Percentiles rank a stretch among this genome's conserved stretches.
Evolutionary conservation across 2,329 filamentous ascomycete genomes (phyloP).

Genomic region (Microdochium paspali): DNA sequence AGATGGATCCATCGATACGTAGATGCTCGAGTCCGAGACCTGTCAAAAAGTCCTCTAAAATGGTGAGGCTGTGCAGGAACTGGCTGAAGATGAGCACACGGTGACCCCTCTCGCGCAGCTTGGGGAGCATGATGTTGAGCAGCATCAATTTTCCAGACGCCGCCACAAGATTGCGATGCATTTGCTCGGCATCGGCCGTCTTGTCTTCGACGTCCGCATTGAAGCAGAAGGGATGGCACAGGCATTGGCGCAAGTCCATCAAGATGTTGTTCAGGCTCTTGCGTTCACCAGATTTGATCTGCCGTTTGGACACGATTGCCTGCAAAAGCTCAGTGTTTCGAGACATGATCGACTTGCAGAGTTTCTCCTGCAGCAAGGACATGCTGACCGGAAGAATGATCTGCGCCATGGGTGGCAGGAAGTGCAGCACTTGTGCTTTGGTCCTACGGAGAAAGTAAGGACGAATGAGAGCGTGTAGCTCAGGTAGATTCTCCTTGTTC

Average conservation of each 20-base stretch:
- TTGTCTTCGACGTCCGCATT: slow-evolving; percentile 83
- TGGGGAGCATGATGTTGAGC: slow-evolving; percentile 77
- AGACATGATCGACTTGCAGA: slow-evolving; percentile 87
- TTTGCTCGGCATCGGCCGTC: slow-evolving; percentile 43
- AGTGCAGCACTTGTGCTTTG: slow-evolving; percentile 82
- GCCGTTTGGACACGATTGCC: slow-evolving; percentile 67
- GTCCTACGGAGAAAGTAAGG: slow-evolving; percentile 65
- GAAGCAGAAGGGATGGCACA: slow-evolving; percentile 96
- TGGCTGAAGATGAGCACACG: slow-evolving; percentile 94
- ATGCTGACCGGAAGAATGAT: slow-evolving; percentile 95
- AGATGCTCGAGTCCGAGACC: slow-evolving; percentile 65
- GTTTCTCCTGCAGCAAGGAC: slow-evolving; percentile 84
- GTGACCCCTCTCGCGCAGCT: slow-evolving; percentile 75
- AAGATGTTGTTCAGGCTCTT: slow-evolving; percentile 87
- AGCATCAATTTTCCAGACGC: slow-evolving; percentile 85
- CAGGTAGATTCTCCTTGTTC: slow-evolving; percentile 69
- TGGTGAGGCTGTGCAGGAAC: slow-evolving; percentile 79
- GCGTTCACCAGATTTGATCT: slow-evolving; percentile 60
- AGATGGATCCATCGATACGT: slow-evolving; percentile 78
- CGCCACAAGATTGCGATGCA: slow-evolving; percentile 77
- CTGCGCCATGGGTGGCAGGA: slow-evolving; percentile 86
- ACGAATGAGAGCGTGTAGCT: slow-evolving; percentile 76
- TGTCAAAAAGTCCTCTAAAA: slow-evolving; percentile 84
- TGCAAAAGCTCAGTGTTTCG: slow-evolving; percentile 86
- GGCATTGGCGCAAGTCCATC: slow-evolving; percentile 86